Percentiles rank a stretch among this genome's conserved stretches.
Evolutionary conservation across 768 basidiomycete species (phyloP).

Genomic region (Paxillus rubicundulus): DNA sequence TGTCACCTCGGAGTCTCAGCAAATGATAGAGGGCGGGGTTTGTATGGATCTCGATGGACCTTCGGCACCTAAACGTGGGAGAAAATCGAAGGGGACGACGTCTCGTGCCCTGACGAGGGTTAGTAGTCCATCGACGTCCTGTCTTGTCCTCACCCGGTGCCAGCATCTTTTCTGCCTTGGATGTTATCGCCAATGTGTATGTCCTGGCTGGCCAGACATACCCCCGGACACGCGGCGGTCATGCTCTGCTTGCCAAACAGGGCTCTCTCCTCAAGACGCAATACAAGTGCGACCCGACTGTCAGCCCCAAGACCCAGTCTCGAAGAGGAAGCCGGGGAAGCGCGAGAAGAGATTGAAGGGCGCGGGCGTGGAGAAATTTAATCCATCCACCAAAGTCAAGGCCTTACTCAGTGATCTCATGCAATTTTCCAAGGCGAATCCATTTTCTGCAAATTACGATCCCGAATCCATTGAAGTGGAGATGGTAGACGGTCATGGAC

Average conservation of each 20-base stretch:
- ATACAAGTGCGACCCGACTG: constrained; percentile 75
- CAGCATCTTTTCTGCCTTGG: constrained; percentile 88
- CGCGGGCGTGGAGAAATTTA: constrained; percentile 50
- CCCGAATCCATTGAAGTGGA: constrained; percentile 69
- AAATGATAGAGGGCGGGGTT: constrained; percentile 40
- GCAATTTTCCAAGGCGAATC: constrained; percentile 79
- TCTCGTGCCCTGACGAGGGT: constrained; percentile 75
- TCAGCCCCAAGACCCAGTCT: constrained; percentile 34
- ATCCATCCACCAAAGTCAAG: constrained; percentile 86
- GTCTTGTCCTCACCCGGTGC: constrained; percentile 83
- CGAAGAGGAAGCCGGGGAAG: constrained; percentile 64
- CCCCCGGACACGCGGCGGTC: constrained; percentile 51
- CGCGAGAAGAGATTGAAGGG: constrained; percentile 68
- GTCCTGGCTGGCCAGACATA: constrained; percentile 77
- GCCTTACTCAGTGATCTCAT: constrained; percentile 78
- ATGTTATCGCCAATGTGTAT: constrained; percentile 83
- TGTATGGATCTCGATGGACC: constrained; percentile 49
- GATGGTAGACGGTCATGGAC: constrained; percentile 73
- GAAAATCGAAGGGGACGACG: constrained; percentile 50
- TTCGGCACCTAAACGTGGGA: constrained; percentile 47
- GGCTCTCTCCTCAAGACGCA: constrained; percentile 68
- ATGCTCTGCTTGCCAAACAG: constrained; percentile 78
- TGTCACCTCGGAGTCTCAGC: constrained; percentile 40
- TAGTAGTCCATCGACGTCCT: constrained; percentile 62
- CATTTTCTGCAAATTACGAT: constrained; percentile 85